Evolutionary conservation across 164 flowering plant genomes (phyloP).

Genomic region (Brasenia schreberi): DNA sequence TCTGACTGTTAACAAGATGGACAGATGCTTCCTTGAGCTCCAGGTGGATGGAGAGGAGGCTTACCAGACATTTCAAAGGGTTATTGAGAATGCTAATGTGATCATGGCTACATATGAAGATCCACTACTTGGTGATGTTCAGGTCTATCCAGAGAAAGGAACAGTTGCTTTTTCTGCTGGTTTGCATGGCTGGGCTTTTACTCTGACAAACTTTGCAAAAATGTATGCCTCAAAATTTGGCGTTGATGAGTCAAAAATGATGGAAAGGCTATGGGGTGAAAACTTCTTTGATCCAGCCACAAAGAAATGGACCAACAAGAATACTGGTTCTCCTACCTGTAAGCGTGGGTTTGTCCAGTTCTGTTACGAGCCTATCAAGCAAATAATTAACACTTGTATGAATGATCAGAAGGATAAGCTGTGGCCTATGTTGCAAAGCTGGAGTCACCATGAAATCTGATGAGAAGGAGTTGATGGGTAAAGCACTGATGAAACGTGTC

Average conservation of each 20-base stretch:
- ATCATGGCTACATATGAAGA: conserved; percentile 19
- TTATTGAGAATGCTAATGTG: conserved; percentile 19
- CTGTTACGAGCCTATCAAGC: conserved; percentile 26
- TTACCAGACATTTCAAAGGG: conserved; percentile 16
- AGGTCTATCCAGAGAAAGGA: conserved; percentile 18
- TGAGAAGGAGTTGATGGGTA: conserved; percentile 20
- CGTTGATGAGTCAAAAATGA: conserved; percentile 18
- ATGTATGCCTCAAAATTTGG: conserved; percentile 22
- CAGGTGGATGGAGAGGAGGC: conserved; percentile 22
- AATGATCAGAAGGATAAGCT: conserved; percentile 26
- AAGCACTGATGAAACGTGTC: conserved; percentile 25
- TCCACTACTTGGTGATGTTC: conserved; percentile 14
- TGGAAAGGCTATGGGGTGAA: conserved; percentile 28
- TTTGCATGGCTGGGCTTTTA: conserved; percentile 21
- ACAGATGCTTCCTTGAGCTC: conserved; percentile 20
- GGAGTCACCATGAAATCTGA: conserved; percentile 20
- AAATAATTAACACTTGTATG: conserved; percentile 22
- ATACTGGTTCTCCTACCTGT: conserved; percentile 22
- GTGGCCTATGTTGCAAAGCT: conserved; percentile 23
- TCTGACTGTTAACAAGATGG: conserved; percentile 20
- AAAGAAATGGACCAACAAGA: conserved; percentile 23
- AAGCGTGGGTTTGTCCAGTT: conserved; percentile 25
- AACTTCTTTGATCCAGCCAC: conserved; percentile 25
- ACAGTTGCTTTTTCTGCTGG: conserved; percentile 20
- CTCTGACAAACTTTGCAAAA: conserved; percentile 16